A percentile compares a stretch with the other conserved stretches of the same genome.
phyloP scores from a whole-genome alignment of 495 filamentous ascomycete genomes.

The Podospora pseudopauciseta region DNA sequence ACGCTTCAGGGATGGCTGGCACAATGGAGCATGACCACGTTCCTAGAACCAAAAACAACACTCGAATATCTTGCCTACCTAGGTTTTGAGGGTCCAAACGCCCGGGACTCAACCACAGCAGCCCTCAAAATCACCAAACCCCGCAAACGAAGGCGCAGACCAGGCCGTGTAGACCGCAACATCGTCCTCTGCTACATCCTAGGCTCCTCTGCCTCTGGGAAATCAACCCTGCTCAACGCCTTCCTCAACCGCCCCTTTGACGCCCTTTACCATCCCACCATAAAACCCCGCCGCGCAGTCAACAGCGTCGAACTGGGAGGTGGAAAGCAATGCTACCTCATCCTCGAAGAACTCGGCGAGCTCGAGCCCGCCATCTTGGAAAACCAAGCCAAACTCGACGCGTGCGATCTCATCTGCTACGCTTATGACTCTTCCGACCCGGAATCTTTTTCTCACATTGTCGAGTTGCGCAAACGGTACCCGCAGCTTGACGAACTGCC shows the following conservation, averaged over 20 bases:
- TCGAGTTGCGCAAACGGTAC: slow-evolving; percentile 69
- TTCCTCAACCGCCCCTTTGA: slow-evolving; percentile 87
- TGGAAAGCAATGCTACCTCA: slow-evolving; percentile 95
- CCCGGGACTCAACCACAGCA: slow-evolving; percentile 66
- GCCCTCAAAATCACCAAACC: slow-evolving; percentile 90
- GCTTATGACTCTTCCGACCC: slow-evolving; percentile 95
- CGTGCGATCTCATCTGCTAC: slow-evolving; percentile 91
- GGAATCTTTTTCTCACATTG: slow-evolving; percentile 88
- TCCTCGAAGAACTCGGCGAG: slow-evolving; percentile 93
- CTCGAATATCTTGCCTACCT: slow-evolving; percentile 93
- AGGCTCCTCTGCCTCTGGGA: slow-evolving; percentile 76
- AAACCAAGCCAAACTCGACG: slow-evolving; percentile 85
- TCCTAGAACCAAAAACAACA: slow-evolving; percentile 89
- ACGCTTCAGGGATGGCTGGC: slow-evolving; percentile 97
- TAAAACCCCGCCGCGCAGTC: slow-evolving; percentile 86
- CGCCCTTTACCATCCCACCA: slow-evolving; percentile 85
- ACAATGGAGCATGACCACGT: slow-evolving; percentile 99
- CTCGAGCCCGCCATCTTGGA: slow-evolving; percentile 89
- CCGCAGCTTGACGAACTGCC: slow-evolving; percentile 83
- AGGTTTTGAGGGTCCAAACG: slow-evolving; percentile 69
- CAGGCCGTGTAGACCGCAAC: slow-evolving; percentile 84
- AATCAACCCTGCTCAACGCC: slow-evolving; percentile 82
- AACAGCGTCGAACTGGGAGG: slow-evolving; percentile 96
- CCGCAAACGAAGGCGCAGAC: slow-evolving; percentile 74
- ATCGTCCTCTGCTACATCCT: slow-evolving; percentile 96